A percentile compares a stretch with the other conserved stretches of the same genome.
Evolutionary conservation across 139 green algal genomes (phyloP).

Genomic region (Chlorella sp.): DNA sequence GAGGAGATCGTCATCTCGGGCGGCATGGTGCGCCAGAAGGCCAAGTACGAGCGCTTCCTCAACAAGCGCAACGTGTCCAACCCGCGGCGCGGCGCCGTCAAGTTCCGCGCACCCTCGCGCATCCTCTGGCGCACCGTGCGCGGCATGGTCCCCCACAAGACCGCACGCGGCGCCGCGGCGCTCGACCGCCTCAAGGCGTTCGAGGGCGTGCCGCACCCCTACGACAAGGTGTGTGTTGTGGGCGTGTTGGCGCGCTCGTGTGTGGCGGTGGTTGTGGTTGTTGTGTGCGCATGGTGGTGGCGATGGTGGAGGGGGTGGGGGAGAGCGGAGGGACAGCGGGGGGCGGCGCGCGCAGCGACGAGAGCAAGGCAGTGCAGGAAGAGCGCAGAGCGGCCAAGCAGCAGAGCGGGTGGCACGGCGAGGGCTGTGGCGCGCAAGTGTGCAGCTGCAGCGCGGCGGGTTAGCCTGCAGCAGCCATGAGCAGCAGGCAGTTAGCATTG

Average conservation of each 20-base stretch:
- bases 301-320: too few relatives aligned
- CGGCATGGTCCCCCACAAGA: slow-evolving; percentile 99
- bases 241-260: too few relatives aligned
- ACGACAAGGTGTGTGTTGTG: slow-evolving; percentile 37
- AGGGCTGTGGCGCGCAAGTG: too few relatives aligned
- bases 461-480: not conserved
- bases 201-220: slow-evolving; percentile 89
- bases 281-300: not conserved
- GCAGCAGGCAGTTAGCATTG: not conserved
- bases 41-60: slow-evolving; percentile 96
- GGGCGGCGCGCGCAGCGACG: too few relatives aligned
- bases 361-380: too few relatives aligned
- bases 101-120: slow-evolving; percentile 91
- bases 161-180: slow-evolving; percentile 85
- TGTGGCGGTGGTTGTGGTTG: not conserved
- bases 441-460: too few relatives aligned
- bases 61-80: slow-evolving; percentile 96
- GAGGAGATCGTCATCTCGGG: slow-evolving; percentile 97
- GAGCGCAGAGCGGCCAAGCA: too few relatives aligned
- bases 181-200: slow-evolving; percentile 95
- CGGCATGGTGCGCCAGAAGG: slow-evolving; percentile 95
- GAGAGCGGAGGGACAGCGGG: too few relatives aligned
- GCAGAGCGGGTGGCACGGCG: too few relatives aligned
- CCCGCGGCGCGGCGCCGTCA: slow-evolving; percentile 88
- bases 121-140: slow-evolving; percentile 95